Base-by-base conservation (phyloP, 768 basidiomycete genomes). In the Termitomyces sp. region DNA sequence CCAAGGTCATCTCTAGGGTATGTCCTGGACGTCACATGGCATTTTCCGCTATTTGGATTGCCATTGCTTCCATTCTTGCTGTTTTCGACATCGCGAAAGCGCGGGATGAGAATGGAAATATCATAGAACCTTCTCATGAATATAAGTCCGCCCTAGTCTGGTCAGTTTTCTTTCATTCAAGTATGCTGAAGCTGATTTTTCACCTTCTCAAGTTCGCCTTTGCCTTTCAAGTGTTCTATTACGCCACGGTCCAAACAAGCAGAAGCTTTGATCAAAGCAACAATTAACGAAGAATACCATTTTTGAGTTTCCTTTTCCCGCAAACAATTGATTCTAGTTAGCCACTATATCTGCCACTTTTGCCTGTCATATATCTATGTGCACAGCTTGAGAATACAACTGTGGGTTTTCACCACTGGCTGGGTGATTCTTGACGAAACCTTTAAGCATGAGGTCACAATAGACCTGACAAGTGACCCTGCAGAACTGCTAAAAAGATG, bases 1-100 rank as follows among this genome's bases (percentile, higher is more conserved):
- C 21, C 8, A 30, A 32, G 21, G 9, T 5, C 17, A 38, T 43
- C 8, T 24, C 3, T 38, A 62, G 65, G 15, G 43, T 65, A 17
- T 75, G 74, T 48, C 68, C 71, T 15, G 73, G 72, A 3, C 64
- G 64, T 15, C 57, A 65, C 26, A 64, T 74, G 47, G 74, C 72
- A 0, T 64, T 68, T n/a, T 58, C 64, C 4, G 61, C 58, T 15
- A 30, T 75, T 9, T 73, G 64, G 64, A 63, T 74, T 32, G 58
- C 67, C 2, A 58, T 68, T 21, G 65, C 66, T 3, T 66, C 61
- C 21, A 55, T 74, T 9, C 52, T 71, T 37, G 63, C 69, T 8
- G 58, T 63, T 2, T 68, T 74, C 45, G 60, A 68, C 37, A 66
- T 74, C 32, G 38, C 46, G 5, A 62, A 62, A 26, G 57, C 59